These are phyloP conservation scores for Chrysochromulina parva DNA, from an alignment of 78 protist species.

Conservation along the genomic window DNA sequence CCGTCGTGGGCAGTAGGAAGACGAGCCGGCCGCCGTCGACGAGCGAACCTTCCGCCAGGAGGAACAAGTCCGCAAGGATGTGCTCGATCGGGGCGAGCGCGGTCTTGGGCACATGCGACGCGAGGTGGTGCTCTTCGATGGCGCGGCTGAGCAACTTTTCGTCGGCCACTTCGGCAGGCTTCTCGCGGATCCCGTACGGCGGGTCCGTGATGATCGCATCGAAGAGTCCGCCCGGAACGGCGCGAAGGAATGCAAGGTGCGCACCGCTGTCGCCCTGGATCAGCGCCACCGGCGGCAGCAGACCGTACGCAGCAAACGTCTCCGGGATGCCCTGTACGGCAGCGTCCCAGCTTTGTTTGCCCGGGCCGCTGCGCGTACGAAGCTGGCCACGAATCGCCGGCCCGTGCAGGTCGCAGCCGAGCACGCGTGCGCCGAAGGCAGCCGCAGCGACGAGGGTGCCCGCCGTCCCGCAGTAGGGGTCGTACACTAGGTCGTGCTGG, in stretches of 20 bases:
- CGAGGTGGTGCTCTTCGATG: neutral
- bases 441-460: conserved; percentile 24
- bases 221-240: neutral
- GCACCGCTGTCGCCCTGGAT: neutral
- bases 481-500: conserved; percentile 32
- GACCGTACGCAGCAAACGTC: neutral
- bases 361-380: too few species aligned
- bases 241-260: neutral
- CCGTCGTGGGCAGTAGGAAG: neutral
- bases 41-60: neutral
- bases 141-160: neutral
- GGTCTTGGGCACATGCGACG: neutral
- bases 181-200: conserved; percentile 64
- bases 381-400: conserved; percentile 13
- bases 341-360: neutral
- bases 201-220: conserved; percentile 69
- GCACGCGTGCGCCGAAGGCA: conserved; percentile 35
- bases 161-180: conserved; percentile 5
- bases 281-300: neutral
- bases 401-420: conserved; percentile 58
- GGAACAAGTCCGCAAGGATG: neutral
- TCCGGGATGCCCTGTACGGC: neutral
- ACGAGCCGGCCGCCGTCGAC: conserved; percentile 5
- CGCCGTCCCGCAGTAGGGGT: conserved; percentile 65
- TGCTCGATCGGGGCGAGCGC: neutral